Evolutionary conservation across 164 flowering plant genomes (phyloP).

Genomic region (Berberis vulgaris): DNA sequence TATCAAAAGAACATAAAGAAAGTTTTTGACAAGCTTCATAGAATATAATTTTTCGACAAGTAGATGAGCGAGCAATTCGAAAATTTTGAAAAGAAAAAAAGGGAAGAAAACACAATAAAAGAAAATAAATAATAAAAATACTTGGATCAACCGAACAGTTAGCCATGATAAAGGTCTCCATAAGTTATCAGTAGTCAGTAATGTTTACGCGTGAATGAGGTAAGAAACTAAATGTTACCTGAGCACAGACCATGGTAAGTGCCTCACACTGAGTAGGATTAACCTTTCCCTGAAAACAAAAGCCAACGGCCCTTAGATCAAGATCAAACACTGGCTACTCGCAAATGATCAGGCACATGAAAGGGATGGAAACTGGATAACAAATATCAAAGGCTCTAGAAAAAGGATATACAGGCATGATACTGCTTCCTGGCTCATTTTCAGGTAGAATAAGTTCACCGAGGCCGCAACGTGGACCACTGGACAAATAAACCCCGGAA

Average conservation of each 20-base stretch:
- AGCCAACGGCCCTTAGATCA: background rate
- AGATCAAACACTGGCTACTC: background rate
- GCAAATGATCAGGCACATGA: background rate
- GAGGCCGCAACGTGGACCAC: constrained; percentile 99
- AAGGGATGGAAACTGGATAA: background rate
- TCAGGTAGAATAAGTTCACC: constrained; percentile 98
- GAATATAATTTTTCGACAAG: too few relatives aligned
- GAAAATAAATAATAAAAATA: background rate
- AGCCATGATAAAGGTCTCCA: too few relatives aligned
- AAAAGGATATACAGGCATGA: constrained; percentile 77
- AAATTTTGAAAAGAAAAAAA: background rate
- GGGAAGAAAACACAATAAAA: background rate
- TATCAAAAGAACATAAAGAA: too few relatives aligned
- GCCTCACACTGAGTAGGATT: constrained; percentile 99
- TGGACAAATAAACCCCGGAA: constrained; percentile 20
- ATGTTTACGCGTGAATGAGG: background rate
- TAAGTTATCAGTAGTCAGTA: background rate
- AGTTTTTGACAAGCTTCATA: too few relatives aligned
- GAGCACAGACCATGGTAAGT: constrained; percentile 97
- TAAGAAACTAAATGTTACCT: constrained; percentile 39
- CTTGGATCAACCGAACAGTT: background rate
- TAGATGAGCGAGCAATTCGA: too few relatives aligned
- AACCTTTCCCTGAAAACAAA: constrained; percentile 79
- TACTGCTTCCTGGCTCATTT: constrained; percentile 99
- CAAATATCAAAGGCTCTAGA: constrained; percentile 1